phyloP scores from a whole-genome alignment of 1,284 basidiomycete genomes.

The Heliocybe sulcata region DNA sequence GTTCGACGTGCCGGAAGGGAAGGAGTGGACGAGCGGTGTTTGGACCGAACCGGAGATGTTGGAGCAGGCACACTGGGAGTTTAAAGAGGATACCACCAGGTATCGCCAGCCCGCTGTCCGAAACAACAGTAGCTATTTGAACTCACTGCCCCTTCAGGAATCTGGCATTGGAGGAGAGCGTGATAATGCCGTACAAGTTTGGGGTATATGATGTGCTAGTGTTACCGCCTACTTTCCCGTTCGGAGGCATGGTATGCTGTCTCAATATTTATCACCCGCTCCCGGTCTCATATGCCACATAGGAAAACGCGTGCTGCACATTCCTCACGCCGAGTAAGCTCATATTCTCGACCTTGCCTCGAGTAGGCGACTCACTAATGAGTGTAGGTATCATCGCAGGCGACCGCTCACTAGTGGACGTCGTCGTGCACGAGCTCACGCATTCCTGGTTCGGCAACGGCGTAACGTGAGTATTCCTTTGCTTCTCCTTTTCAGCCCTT shows the following conservation, averaged over 20 bases:
- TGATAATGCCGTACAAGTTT: constrained; percentile 77
- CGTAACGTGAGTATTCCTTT: constrained; percentile 49
- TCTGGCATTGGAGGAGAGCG: constrained; percentile 67
- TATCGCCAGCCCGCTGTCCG: constrained; percentile 17
- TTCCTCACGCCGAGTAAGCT: constrained; percentile 80
- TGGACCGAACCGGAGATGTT: constrained; percentile 88
- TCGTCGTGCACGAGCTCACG: constrained; percentile 48
- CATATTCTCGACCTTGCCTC: background rate
- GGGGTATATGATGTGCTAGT: constrained; percentile 82
- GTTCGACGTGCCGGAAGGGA: constrained; percentile 54
- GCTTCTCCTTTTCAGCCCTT: background rate
- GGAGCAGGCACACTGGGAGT: constrained; percentile 82
- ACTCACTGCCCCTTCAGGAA: constrained; percentile 41
- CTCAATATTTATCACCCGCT: constrained; percentile 3
- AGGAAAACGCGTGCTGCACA: constrained; percentile 81
- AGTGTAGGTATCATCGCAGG: constrained; percentile 67
- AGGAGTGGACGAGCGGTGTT: constrained; percentile 74
- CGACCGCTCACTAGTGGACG: constrained; percentile 61
- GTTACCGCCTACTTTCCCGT: constrained; percentile 85
- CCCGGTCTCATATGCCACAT: constrained; percentile 7
- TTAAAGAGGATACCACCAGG: constrained; percentile 78
- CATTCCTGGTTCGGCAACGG: constrained; percentile 88
- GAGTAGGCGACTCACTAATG: background rate
- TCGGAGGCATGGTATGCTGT: constrained; percentile 72
- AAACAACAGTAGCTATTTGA: background rate